Conservation (phyloP, 768 basidiomycete species). For the Fibroporia radiculosa region DNA sequence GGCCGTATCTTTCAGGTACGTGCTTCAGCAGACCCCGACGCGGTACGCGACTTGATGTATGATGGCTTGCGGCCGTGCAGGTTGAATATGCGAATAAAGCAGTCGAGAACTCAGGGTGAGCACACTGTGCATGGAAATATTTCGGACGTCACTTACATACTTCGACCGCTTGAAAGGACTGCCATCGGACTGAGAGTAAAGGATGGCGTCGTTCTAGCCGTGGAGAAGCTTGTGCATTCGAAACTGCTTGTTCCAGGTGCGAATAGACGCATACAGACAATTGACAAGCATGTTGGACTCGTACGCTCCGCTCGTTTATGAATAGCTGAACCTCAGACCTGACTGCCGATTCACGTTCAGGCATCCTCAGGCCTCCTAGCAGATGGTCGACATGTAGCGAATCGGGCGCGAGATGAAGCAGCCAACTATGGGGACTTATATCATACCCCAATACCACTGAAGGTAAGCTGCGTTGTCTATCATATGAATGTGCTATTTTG, state of each 20-base stretch:
- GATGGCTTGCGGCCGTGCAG: conserved; percentile 30
- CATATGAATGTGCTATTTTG: neutral
- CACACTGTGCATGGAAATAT: neutral
- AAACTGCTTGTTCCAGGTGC: conserved; percentile 91
- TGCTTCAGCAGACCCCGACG: too few relatives aligned
- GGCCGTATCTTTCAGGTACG: conserved; percentile 94
- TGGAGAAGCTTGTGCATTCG: conserved; percentile 96
- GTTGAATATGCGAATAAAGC: conserved; percentile 99
- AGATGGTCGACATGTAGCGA: conserved; percentile 84
- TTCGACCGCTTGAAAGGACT: conserved; percentile 44
- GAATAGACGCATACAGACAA: conserved; percentile 87
- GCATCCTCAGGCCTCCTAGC: conserved; percentile 91
- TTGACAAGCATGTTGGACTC: conserved; percentile 92
- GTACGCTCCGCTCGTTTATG: conserved; percentile 33
- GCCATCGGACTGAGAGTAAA: conserved; percentile 94
- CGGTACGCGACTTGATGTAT: conserved; percentile 6
- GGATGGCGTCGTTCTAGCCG: conserved; percentile 90
- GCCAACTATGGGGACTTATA: conserved; percentile 64
- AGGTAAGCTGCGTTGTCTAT: conserved; percentile 49
- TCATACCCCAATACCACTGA: conserved; percentile 66
- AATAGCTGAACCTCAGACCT: neutral
- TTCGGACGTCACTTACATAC: conserved; percentile 1
- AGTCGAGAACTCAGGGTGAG: conserved; percentile 95
- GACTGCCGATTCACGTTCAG: conserved; percentile 30
- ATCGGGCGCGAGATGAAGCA: conserved; percentile 81